These are phyloP conservation scores for Phanerochaete sordida DNA, from an alignment of 768 basidiomycete genomes.

Conservation along the genomic window DNA sequence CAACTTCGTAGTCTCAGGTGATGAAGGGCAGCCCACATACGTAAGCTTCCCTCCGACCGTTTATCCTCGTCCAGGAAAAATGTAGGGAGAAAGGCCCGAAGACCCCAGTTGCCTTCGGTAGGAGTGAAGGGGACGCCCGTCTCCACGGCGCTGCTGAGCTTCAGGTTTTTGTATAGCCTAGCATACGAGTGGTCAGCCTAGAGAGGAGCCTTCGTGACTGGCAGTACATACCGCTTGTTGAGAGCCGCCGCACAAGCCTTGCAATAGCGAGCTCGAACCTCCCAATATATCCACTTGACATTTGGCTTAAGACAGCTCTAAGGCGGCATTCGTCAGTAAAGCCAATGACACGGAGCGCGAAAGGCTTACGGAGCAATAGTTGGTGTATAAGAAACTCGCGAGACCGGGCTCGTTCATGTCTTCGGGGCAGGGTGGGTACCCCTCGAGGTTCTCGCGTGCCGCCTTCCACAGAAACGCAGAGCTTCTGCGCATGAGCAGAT, in stretches of 20 bases:
- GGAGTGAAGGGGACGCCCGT: no score
- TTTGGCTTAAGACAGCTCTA: neutral
- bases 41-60: no score
- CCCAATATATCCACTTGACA: neutral
- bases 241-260: neutral
- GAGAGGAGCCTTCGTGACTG: no score
- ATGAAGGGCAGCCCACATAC: no score
- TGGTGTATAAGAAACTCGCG: conserved; percentile 4
- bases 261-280: neutral
- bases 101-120: no score
- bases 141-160: no score
- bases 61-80: no score
- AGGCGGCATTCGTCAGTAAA: neutral
- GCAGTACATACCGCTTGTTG: neutral
- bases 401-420: conserved; percentile 5
- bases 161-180: neutral
- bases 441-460: neutral
- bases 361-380: conserved; percentile 5
- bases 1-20: no score
- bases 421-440: conserved; percentile 4
- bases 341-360: no score
- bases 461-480: conserved; percentile 4
- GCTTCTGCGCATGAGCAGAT: conserved; percentile 16
- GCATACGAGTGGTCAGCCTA: no score
- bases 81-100: no score